These are phyloP conservation scores for Mycena capillaripes DNA, from an alignment of 768 basidiomycete genomes.

Conservation along the genomic window DNA sequence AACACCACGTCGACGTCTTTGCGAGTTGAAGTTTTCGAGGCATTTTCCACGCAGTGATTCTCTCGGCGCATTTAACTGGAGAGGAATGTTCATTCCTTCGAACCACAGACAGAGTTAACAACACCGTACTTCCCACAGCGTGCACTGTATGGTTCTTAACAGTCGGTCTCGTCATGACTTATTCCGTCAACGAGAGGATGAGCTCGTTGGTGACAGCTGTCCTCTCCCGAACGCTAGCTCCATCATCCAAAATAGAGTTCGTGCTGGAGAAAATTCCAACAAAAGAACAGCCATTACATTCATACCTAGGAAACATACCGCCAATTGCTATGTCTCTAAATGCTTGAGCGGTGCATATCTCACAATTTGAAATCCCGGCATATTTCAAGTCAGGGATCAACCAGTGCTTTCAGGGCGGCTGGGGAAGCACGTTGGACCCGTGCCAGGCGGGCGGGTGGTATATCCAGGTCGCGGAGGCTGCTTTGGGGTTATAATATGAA, in stretches of 20 bases:
- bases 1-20: conserved; percentile 20
- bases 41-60: not conserved
- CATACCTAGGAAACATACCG: conserved; percentile 41
- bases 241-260: conserved; percentile 29
- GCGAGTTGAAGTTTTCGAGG: conserved; percentile 16
- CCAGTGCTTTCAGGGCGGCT: conserved; percentile 56
- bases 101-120: not conserved
- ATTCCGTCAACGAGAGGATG: conserved; percentile 24
- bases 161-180: conserved; percentile 18
- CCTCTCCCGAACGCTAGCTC: conserved; percentile 8
- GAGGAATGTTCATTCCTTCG: not conserved
- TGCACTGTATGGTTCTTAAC: conserved; percentile 15
- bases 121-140: conserved; percentile 1
- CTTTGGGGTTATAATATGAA: not conserved
- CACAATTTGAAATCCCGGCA: conserved; percentile 50
- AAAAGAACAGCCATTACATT: no score
- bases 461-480: conserved; percentile 46
- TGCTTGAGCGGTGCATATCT: conserved; percentile 53
- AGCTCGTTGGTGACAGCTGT: conserved; percentile 21
- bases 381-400: conserved; percentile 48
- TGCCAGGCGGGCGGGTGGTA: conserved; percentile 36
- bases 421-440: conserved; percentile 49
- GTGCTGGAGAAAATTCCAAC: not conserved
- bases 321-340: conserved; percentile 47
- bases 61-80: conserved; percentile 1